These are phyloP conservation scores for Aspergillus sp. DNA, from an alignment of 2,329 filamentous ascomycete genomes.

Conservation along the genomic window DNA sequence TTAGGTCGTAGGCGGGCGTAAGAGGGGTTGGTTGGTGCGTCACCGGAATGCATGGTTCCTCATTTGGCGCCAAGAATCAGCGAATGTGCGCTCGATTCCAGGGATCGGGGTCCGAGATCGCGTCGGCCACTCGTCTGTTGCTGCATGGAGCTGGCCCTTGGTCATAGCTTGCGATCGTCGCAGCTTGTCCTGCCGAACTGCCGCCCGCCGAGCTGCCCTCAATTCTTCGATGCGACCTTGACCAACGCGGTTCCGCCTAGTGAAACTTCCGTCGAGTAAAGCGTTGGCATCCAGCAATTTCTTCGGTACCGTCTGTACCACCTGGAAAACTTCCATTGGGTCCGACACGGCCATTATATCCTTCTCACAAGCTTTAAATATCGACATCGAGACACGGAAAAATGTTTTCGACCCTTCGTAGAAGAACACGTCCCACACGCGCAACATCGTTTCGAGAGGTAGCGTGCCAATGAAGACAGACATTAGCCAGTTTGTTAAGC, in stretches of 20 bases:
- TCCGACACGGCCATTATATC: conserved; percentile 79
- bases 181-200: conserved; percentile 42
- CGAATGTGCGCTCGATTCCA: conserved; percentile 33
- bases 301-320: conserved; percentile 84
- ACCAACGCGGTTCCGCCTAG: conserved; percentile 74
- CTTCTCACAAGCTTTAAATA: conserved; percentile 83
- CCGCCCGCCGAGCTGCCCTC: conserved; percentile 64
- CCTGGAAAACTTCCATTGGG: conserved; percentile 93
- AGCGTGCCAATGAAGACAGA: conserved; percentile 91
- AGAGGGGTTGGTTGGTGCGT: conserved; percentile 2
- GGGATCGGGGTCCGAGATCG: conserved; percentile 28
- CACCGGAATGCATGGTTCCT: conserved; percentile 35
- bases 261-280: conserved; percentile 80
- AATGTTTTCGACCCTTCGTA: conserved; percentile 93
- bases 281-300: conserved; percentile 77
- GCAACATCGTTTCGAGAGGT: conserved; percentile 85
- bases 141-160: conserved; percentile 33
- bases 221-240: conserved; percentile 79
- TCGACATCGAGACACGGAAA: conserved; percentile 84
- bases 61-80: conserved; percentile 36
- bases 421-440: conserved; percentile 94
- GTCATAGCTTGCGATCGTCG: conserved; percentile 37
- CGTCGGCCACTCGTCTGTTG: conserved; percentile 34
- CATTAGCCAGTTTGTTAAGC: conserved; percentile 98
- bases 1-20: conserved; percentile 8